Percentiles rank a stretch among this genome's conserved stretches.
Conservation (phyloP, 192 early-diverging fungal species). For the Coemansia reversa region DNA sequence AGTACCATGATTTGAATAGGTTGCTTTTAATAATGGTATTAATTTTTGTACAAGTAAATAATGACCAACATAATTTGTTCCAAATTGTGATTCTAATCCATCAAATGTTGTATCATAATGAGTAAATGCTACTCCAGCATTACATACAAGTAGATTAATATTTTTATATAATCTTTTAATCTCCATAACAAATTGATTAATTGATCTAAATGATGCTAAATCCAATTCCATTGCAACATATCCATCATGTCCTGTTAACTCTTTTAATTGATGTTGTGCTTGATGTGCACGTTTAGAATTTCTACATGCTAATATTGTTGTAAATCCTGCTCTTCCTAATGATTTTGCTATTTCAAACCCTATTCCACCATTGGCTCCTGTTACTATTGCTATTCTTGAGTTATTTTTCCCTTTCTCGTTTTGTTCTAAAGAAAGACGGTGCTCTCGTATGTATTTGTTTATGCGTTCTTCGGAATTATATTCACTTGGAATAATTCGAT, state of each 20-base stretch:
- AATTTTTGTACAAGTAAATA: constrained; percentile 53
- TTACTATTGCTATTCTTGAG: constrained; percentile 37
- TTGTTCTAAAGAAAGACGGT: constrained; percentile 8
- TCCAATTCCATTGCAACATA: constrained; percentile 54
- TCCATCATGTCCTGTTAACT: constrained; percentile 20
- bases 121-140: constrained; percentile 62
- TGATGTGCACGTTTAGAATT: constrained; percentile 28
- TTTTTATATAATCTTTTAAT: constrained; percentile 19
- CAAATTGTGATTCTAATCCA: constrained; percentile 65
- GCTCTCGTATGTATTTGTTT: constrained; percentile 27
- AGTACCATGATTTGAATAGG: constrained; percentile 4
- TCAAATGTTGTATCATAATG: constrained; percentile 62
- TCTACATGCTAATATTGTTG: constrained; percentile 52
- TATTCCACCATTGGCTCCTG: constrained; percentile 62
- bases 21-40: constrained; percentile 40
- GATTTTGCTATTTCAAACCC: constrained; percentile 61
- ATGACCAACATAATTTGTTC: constrained; percentile 64
- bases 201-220: constrained; percentile 54
- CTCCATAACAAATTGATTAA: constrained; percentile 41
- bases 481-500: constrained; percentile 28
- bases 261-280: constrained; percentile 14
- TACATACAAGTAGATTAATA: constrained; percentile 51
- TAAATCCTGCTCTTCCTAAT: constrained; percentile 57
- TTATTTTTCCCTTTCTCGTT: not conserved
- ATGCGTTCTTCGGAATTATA: constrained; percentile 23